A percentile compares a stretch with the other conserved stretches of the same genome.
phyloP scores from a whole-genome alignment of 345 rosid species.

The Hibiscus syriacus region DNA sequence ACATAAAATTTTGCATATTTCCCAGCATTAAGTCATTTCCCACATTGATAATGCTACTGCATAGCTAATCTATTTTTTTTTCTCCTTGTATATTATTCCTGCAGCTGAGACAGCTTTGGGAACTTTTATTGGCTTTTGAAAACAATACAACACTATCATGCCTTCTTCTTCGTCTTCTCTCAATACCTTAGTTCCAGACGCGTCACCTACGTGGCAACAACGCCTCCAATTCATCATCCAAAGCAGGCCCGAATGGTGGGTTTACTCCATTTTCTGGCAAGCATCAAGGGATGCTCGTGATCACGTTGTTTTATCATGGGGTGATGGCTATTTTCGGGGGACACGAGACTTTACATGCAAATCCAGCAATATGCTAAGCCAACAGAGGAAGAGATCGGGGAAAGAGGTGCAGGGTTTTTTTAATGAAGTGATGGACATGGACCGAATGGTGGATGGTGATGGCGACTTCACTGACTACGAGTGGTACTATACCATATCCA shows the following conservation, averaged over 20 bases:
- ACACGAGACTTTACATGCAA: slow-evolving; percentile 12
- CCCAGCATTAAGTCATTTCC: no score
- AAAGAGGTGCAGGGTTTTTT: slow-evolving; percentile 19
- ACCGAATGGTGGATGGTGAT: slow-evolving; percentile 17
- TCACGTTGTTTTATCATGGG: slow-evolving; percentile 29
- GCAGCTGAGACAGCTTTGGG: background rate
- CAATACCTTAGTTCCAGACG: slow-evolving; percentile 12
- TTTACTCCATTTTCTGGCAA: slow-evolving; percentile 59
- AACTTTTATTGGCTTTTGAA: background rate
- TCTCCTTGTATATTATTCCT: background rate
- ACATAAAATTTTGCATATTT: no score
- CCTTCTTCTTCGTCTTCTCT: slow-evolving; percentile 27
- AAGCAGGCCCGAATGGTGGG: slow-evolving; percentile 45
- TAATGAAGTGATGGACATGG: slow-evolving; percentile 22
- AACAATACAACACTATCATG: background rate
- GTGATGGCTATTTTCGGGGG: slow-evolving; percentile 37
- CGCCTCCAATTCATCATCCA: slow-evolving; percentile 39
- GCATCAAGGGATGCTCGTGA: slow-evolving; percentile 30
- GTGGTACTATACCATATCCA: slow-evolving; percentile 38
- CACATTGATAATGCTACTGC: background rate
- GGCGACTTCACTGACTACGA: slow-evolving; percentile 21
- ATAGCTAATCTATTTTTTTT: background rate
- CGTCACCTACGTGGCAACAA: slow-evolving; percentile 34
- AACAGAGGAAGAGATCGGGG: slow-evolving; percentile 10
- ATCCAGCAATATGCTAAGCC: background rate